Conservation (phyloP, 192 early-diverging fungal genomes). For the Linderina pennispora region DNA sequence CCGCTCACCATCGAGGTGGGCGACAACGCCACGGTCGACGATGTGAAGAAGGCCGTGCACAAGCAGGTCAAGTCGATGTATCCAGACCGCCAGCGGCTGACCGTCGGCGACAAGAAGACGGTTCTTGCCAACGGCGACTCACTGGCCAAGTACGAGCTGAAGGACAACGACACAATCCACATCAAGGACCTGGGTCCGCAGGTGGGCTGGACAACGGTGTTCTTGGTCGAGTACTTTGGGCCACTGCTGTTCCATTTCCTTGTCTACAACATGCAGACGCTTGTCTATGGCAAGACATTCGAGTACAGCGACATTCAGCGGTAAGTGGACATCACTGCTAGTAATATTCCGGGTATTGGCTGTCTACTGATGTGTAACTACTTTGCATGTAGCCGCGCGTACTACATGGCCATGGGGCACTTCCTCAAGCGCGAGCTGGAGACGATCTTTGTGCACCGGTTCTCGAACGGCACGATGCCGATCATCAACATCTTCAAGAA, state of each 20-base stretch:
- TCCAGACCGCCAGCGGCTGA: constrained; percentile 80
- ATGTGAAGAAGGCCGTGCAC: constrained; percentile 63
- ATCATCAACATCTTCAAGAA: constrained; percentile 91
- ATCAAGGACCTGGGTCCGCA: constrained; percentile 83
- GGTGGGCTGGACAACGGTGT: constrained; percentile 91
- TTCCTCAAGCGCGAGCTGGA: constrained; percentile 93
- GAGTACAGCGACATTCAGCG: constrained; percentile 71
- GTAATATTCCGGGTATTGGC: too few species aligned
- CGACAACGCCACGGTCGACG: constrained; percentile 55
- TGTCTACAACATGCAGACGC: constrained; percentile 65
- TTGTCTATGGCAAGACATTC: constrained; percentile 62
- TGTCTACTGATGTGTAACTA: constrained; percentile 2
- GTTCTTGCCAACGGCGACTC: constrained; percentile 48
- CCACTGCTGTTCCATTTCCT: constrained; percentile 83
- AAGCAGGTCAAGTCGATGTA: constrained; percentile 47
- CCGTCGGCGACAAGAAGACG: constrained; percentile 55
- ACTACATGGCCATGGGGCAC: constrained; percentile 68
- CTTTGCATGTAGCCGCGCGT: constrained; percentile 51
- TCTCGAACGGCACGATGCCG: constrained; percentile 95
- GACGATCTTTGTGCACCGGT: constrained; percentile 88
- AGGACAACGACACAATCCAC: constrained; percentile 54
- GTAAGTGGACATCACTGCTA: constrained; percentile 28
- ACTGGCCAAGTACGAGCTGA: constrained; percentile 58
- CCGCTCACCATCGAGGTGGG: constrained; percentile 57
- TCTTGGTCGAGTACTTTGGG: constrained; percentile 89